These are phyloP conservation scores for Pelargonium australe DNA, from an alignment of 441 rosid genomes.

Conservation along the genomic window DNA sequence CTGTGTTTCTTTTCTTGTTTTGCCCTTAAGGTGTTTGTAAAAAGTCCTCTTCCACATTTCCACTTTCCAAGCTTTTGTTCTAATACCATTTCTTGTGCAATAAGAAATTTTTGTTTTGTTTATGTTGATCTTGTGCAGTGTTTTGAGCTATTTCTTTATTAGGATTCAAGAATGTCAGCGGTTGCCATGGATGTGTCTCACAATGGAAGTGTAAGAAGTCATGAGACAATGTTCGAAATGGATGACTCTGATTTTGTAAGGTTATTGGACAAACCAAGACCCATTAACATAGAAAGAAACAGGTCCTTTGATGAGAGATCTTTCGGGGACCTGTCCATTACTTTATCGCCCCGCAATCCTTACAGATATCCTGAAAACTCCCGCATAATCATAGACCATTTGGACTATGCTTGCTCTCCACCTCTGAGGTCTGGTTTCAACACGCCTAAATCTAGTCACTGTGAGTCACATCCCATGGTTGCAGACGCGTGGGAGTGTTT, in stretches of 20 bases:
- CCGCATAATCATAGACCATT: slow-evolving; percentile 28
- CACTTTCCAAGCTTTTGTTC: not conserved
- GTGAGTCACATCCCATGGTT: slow-evolving; percentile 55
- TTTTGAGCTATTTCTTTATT: not conserved
- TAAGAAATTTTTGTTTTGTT: too few species aligned
- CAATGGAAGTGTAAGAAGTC: slow-evolving; percentile 30
- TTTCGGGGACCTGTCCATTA: slow-evolving; percentile 33
- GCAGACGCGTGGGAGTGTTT: slow-evolving; percentile 81
- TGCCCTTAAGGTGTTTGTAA: not conserved
- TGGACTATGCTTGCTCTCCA: slow-evolving; percentile 42
- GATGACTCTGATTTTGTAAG: slow-evolving; percentile 57
- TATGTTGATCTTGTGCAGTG: not conserved
- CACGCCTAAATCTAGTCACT: slow-evolving; percentile 46
- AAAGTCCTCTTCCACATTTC: not conserved
- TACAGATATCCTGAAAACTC: slow-evolving; percentile 29
- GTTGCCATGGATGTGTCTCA: slow-evolving; percentile 27
- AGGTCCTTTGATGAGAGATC: slow-evolving; percentile 66
- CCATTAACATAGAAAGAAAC: slow-evolving; percentile 56
- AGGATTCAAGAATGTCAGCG: slow-evolving; percentile 30
- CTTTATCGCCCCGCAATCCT: slow-evolving; percentile 29
- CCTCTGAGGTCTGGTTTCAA: slow-evolving; percentile 54
- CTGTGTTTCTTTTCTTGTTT: not conserved
- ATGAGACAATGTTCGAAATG: slow-evolving; percentile 32
- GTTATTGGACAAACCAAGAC: slow-evolving; percentile 57
- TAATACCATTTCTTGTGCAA: not conserved